These are phyloP conservation scores for Acaromyces ingoldii DNA, from an alignment of 1,284 basidiomycete species.

Conservation along the genomic window DNA sequence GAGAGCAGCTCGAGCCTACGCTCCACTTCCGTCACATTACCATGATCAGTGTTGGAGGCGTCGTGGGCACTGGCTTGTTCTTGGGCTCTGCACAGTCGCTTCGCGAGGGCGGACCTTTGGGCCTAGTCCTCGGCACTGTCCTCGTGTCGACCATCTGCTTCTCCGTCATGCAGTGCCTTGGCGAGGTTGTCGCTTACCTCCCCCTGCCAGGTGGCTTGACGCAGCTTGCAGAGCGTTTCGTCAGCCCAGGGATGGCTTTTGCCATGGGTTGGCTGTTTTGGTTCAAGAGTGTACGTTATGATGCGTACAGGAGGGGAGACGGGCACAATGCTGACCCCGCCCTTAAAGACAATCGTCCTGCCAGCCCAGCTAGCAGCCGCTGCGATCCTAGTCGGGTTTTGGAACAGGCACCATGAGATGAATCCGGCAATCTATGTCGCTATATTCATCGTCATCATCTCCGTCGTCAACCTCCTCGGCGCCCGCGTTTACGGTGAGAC, in stretches of 20 bases:
- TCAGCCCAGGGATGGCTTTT: conserved; percentile 17
- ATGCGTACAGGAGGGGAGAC: neutral
- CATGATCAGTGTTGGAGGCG: conserved; percentile 42
- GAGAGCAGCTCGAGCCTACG: conserved; percentile 33
- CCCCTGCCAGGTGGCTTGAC: neutral
- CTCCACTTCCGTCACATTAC: conserved; percentile 31
- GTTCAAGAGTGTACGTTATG: conserved; percentile 12
- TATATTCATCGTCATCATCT: conserved; percentile 57
- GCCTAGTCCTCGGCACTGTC: conserved; percentile 51
- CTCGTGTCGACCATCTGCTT: conserved; percentile 4
- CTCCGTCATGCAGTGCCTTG: neutral
- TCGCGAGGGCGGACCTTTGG: conserved; percentile 54
- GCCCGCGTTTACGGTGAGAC: conserved; percentile 62
- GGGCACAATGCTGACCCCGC: neutral
- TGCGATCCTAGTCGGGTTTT: conserved; percentile 58
- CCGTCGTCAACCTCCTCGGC: conserved; percentile 45
- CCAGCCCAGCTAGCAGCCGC: conserved; percentile 74
- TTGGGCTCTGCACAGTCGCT: conserved; percentile 66
- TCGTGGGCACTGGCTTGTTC: conserved; percentile 56
- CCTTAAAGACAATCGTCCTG: conserved; percentile 45
- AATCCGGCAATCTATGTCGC: conserved; percentile 2
- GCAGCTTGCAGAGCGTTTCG: conserved; percentile 6
- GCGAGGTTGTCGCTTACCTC: conserved; percentile 39
- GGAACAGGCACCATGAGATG: conserved; percentile 15
- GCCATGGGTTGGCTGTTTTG: conserved; percentile 18